A percentile compares a stretch with the other conserved stretches of the same genome.
Evolutionary conservation across 129 eudicot genomes (phyloP).

Genomic region (Lonicera japonica): DNA sequence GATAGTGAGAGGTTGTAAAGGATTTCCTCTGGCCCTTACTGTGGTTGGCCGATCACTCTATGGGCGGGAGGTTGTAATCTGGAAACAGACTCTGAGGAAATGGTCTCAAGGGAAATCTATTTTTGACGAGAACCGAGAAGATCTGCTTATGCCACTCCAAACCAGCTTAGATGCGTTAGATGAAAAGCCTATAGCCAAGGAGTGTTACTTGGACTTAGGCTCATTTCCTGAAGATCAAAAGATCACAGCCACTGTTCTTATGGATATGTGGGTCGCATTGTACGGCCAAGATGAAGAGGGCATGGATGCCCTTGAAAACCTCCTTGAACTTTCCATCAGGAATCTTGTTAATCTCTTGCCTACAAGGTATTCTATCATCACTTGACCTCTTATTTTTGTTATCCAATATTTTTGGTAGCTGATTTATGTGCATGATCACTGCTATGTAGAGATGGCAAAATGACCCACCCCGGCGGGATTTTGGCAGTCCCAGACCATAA

Average conservation of each 20-base stretch:
- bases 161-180: slow-evolving; percentile 33
- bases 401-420: neutral
- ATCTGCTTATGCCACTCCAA: slow-evolving; percentile 18
- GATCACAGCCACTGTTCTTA: slow-evolving; percentile 30
- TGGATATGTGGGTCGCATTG: slow-evolving; percentile 45
- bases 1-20: slow-evolving; percentile 38
- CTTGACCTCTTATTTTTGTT: neutral
- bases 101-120: slow-evolving; percentile 22
- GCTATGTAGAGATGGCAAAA: no score
- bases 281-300: slow-evolving; percentile 28
- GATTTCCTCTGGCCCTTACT: slow-evolving; percentile 42
- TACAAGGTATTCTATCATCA: slow-evolving; percentile 6
- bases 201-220: slow-evolving; percentile 38
- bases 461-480: no score
- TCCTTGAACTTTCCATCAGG: slow-evolving; percentile 22
- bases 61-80: slow-evolving; percentile 15
- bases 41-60: slow-evolving; percentile 37
- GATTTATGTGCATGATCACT: neutral
- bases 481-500: no score
- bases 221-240: slow-evolving; percentile 42
- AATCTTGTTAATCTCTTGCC: slow-evolving; percentile 24
- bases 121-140: slow-evolving; percentile 17
- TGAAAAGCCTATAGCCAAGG: slow-evolving; percentile 7
- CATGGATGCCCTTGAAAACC: slow-evolving; percentile 12
- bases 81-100: slow-evolving; percentile 17